Percentiles rank a stretch among this genome's conserved stretches.
Evolutionary conservation across 306 rosid species (phyloP).

Genomic region (Crotalaria pallida): DNA sequence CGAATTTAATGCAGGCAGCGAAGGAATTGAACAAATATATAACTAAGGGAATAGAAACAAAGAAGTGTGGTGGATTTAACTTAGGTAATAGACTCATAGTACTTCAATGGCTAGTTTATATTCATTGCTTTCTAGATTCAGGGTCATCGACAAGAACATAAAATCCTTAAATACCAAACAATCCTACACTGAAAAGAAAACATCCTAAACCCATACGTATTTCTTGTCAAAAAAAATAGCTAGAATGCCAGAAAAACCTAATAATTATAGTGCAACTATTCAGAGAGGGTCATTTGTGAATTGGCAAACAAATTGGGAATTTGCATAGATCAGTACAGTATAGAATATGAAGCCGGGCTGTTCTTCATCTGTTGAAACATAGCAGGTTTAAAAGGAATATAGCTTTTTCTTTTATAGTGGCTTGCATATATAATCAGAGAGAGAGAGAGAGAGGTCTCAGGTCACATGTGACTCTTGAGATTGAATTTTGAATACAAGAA

Average conservation of each 20-base stretch:
- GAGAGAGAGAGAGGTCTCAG: too few species aligned
- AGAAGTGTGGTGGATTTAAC: background rate
- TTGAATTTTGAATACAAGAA: too few species aligned
- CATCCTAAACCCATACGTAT: too few species aligned
- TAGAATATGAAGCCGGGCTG: too few species aligned
- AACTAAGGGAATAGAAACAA: constrained; percentile 2
- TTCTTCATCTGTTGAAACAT: too few species aligned
- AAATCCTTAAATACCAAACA: background rate
- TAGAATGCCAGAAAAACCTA: constrained; percentile 12
- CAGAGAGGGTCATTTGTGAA: too few species aligned
- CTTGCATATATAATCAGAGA: too few species aligned
- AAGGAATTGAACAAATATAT: constrained; percentile 2
- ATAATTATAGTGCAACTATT: background rate
- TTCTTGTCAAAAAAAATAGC: background rate
- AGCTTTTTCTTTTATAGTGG: too few species aligned
- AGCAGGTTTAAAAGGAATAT: too few species aligned
- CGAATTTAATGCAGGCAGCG: constrained; percentile 17
- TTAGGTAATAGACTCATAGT: constrained; percentile 12
- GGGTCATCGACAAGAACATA: constrained; percentile 10
- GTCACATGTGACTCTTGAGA: too few species aligned
- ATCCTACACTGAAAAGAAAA: background rate
- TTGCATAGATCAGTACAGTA: too few species aligned
- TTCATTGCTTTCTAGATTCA: constrained; percentile 9
- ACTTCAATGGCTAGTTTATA: constrained; percentile 4
- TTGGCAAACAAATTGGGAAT: too few species aligned